These are phyloP conservation scores for Colletotrichum zoysiae DNA, from an alignment of 2,329 filamentous ascomycete genomes.

Conservation along the genomic window DNA sequence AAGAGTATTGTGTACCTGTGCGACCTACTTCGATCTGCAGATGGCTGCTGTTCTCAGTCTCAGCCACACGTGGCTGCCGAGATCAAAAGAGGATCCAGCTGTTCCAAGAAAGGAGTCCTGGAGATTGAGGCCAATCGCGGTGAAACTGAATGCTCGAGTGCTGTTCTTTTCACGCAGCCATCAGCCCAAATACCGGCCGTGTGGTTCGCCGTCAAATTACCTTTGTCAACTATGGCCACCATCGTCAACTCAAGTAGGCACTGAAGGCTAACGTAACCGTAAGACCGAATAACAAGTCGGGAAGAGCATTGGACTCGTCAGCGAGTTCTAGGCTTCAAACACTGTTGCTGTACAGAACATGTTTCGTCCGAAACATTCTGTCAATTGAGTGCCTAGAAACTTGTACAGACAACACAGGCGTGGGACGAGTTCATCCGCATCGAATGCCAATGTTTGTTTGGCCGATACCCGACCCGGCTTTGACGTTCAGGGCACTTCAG, in stretches of 20 bases:
- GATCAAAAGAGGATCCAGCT: neutral
- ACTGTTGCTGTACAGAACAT: neutral
- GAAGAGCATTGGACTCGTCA: neutral
- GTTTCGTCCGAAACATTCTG: neutral
- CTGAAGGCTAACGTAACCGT: neutral
- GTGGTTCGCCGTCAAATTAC: neutral
- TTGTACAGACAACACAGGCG: neutral
- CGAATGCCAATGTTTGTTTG: slow-evolving; percentile 15
- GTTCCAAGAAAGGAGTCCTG: neutral
- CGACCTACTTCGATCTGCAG: too few species aligned
- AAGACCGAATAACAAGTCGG: neutral
- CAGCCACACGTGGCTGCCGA: slow-evolving; percentile 3
- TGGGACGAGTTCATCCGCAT: slow-evolving; percentile 10
- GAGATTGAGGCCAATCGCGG: slow-evolving; percentile 10
- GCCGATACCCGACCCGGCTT: neutral
- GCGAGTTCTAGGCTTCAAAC: neutral
- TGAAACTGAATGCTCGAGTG: neutral
- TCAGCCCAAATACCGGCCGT: neutral
- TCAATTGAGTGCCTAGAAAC: neutral
- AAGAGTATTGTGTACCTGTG: too few species aligned
- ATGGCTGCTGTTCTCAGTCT: neutral
- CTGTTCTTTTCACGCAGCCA: neutral
- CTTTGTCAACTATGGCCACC: neutral
- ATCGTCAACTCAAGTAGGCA: neutral
- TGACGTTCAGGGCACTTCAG: neutral